A percentile compares a stretch with the other conserved stretches of the same genome.
phyloP scores from a whole-genome alignment of 768 basidiomycete genomes.

The Serendipita sp. region DNA sequence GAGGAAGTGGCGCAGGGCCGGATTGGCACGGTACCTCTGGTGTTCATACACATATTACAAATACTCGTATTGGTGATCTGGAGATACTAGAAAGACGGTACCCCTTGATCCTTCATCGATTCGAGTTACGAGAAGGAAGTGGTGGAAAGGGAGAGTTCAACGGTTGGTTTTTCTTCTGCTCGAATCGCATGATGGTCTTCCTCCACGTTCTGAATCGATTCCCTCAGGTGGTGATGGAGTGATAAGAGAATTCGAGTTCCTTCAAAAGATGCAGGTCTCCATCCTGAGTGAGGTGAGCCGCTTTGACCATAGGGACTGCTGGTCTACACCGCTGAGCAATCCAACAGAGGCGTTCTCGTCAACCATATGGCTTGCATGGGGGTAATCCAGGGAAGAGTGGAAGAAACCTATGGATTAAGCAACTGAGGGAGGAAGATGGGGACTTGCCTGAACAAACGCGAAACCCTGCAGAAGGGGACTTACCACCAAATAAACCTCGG shows the following conservation, averaged over 20 bases:
- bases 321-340: neutral
- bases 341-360: constrained; percentile 57
- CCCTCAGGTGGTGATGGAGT: constrained; percentile 50
- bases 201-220: too few species aligned
- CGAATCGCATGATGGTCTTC: too few species aligned
- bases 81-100: constrained; percentile 89
- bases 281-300: constrained; percentile 66
- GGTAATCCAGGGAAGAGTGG: constrained; percentile 57
- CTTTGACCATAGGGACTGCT: neutral
- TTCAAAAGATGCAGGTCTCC: constrained; percentile 68
- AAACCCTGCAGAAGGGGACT: neutral
- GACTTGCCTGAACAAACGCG: constrained; percentile 32
- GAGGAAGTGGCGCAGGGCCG: constrained; percentile 82
- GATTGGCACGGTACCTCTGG: constrained; percentile 85
- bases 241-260: constrained; percentile 65
- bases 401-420: constrained; percentile 66
- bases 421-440: constrained; percentile 21
- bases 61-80: constrained; percentile 83
- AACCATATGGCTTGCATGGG: constrained; percentile 75
- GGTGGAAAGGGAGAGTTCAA: constrained; percentile 54
- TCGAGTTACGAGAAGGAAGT: constrained; percentile 53
- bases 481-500: constrained; percentile 19
- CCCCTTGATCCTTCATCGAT: constrained; percentile 75
- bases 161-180: constrained; percentile 21
- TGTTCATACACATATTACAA: constrained; percentile 86